Base-by-base conservation (phyloP, 768 basidiomycete genomes). In the Chiua virens region DNA sequence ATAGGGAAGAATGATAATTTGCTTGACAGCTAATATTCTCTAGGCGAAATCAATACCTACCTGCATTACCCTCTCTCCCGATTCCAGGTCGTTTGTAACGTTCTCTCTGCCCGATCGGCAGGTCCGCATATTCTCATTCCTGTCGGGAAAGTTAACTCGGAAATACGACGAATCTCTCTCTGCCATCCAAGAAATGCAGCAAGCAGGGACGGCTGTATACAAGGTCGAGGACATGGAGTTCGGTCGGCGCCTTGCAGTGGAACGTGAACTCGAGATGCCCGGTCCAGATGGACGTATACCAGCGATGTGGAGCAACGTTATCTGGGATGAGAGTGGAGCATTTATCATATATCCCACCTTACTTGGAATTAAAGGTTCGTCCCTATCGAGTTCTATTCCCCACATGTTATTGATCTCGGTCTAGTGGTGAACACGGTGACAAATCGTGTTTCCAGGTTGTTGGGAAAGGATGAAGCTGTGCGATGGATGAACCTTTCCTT, bases 141-240 rank as follows among this genome's bases (percentile, higher is more conserved):
- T 94, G 11, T 80, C 82, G 0, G 97, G 92, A 8, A 97, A 95
- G 64, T 74, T 98, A 57, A 85, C 83, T 15, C 85, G 96, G 18
- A 92, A 91, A 66, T 99, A 98, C 66, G 97, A 99, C 55, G 97
- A 99, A 70, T 92, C 90, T 0, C 78, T 98, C 7, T 73, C 81
- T 25, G 95, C 97, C 0, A 89, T 95, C 35, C 92, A 96, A 66
- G 95, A 98, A 69, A 98, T 99, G 94, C 97, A 99, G 67, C 97
- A 98, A 68, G 95, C 94, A 2, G 96, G 94, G 1, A 97, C 97
- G 5, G 88, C 91, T 0, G 81, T 92, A 18, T 91, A 88, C 71
- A 87, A 83, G 60, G 84, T 98, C 17, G 97, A 99, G 47, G 94
- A 98, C 71, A 99, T 99, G 97, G 97, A 99, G 68, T 98, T 99